A percentile compares a stretch with the other conserved stretches of the same genome.
These are phyloP conservation scores for Eleusine coracana DNA, from an alignment of 176 grass and related monocot species.

Conservation along the genomic window DNA sequence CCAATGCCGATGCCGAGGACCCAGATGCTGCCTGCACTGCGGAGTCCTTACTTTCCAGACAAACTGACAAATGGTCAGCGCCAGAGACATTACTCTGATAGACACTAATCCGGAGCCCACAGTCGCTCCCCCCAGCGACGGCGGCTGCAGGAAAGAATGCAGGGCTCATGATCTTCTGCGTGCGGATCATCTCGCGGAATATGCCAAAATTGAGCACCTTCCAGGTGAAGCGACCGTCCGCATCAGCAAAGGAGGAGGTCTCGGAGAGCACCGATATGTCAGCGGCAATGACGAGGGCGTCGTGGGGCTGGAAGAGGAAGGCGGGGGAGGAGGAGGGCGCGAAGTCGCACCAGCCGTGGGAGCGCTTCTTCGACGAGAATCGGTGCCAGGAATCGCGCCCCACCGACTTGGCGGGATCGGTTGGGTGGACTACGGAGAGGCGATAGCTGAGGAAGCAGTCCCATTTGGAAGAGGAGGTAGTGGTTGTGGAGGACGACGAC, in stretches of 20 bases:
- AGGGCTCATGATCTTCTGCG: slow-evolving; percentile 93
- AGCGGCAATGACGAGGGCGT: slow-evolving; percentile 67
- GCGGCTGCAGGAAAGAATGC: slow-evolving; percentile 61
- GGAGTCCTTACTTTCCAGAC: slow-evolving; percentile 89
- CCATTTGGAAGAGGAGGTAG: slow-evolving; percentile 68
- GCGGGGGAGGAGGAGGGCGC: slow-evolving; percentile 55
- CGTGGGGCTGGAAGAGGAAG: slow-evolving; percentile 59
- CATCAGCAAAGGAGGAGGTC: slow-evolving; percentile 54
- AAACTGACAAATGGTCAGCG: slow-evolving; percentile 81
- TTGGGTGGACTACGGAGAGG: slow-evolving; percentile 67
- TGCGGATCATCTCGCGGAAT: slow-evolving; percentile 87
- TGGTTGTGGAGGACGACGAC: slow-evolving; percentile 61
- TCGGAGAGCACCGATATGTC: slow-evolving; percentile 87
- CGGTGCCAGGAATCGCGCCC: slow-evolving; percentile 89
- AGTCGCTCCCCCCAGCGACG: slow-evolving; percentile 50
- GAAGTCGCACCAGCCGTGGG: slow-evolving; percentile 96
- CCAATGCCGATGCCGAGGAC: slow-evolving; percentile 30
- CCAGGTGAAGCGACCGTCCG: slow-evolving; percentile 89
- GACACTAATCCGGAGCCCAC: slow-evolving; percentile 79
- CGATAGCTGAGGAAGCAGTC: slow-evolving; percentile 90
- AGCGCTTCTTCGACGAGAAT: slow-evolving; percentile 93
- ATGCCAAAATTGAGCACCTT: slow-evolving; percentile 79
- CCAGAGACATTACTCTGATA: slow-evolving; percentile 80
- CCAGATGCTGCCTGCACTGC: slow-evolving; percentile 38
- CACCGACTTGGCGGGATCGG: slow-evolving; percentile 65